A percentile compares a stretch with the other conserved stretches of the same genome.
phyloP scores from a whole-genome alignment of 805 yeast genomes.

The Starmerella potacharoeniae region DNA sequence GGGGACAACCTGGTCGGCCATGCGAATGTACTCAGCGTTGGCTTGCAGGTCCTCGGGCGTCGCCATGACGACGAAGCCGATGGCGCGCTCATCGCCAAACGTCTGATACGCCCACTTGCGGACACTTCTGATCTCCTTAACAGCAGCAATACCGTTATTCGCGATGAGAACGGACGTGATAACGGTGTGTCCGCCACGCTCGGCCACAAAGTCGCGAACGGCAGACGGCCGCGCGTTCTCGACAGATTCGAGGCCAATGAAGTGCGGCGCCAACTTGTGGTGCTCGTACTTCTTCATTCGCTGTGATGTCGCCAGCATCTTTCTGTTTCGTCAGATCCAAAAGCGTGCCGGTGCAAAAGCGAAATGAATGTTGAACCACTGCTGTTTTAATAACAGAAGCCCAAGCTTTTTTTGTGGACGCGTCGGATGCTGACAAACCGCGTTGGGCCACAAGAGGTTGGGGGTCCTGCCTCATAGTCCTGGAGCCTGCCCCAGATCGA shows the following conservation, averaged over 20 bases:
- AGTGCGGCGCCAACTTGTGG: constrained; percentile 50
- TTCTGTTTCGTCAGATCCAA: background rate
- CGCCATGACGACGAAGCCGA: constrained; percentile 95
- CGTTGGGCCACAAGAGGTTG: constrained; percentile 5
- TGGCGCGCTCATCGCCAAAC: constrained; percentile 90
- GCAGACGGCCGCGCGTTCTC: constrained; percentile 58
- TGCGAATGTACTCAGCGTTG: constrained; percentile 93
- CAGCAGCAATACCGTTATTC: constrained; percentile 98
- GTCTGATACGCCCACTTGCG: constrained; percentile 99
- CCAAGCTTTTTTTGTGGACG: constrained; percentile 2
- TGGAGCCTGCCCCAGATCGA: background rate
- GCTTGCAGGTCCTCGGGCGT: constrained; percentile 98
- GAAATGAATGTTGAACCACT: background rate
- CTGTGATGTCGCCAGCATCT: constrained; percentile 13
- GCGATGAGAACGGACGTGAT: constrained; percentile 77
- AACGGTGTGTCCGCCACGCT: constrained; percentile 90
- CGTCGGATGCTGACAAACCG: constrained; percentile 5
- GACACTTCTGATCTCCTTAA: constrained; percentile 91
- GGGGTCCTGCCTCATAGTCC: background rate
- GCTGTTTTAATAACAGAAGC: background rate
- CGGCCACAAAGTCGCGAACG: constrained; percentile 72
- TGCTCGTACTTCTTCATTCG: constrained; percentile 25
- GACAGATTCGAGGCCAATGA: constrained; percentile 70
- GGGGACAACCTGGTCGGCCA: constrained; percentile 97
- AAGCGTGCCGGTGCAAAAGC: background rate